A percentile compares a stretch with the other conserved stretches of the same genome.
Evolutionary conservation across 2,329 filamentous ascomycete genomes (phyloP).

Genomic region (Aspergillus phoenicis): DNA sequence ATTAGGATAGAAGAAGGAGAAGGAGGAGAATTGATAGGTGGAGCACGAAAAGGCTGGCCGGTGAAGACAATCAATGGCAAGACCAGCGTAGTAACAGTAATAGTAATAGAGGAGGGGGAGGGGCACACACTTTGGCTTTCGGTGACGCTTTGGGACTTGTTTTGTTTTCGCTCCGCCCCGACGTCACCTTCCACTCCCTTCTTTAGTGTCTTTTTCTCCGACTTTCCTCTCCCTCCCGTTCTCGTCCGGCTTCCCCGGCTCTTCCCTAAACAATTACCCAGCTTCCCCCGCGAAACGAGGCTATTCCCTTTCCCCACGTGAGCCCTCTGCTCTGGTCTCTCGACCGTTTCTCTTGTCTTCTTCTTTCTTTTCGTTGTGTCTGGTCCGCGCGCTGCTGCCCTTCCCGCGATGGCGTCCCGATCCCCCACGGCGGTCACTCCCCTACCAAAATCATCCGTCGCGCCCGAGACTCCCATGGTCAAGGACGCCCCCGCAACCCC

Average conservation of each 20-base stretch:
- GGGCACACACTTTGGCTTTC: constrained; percentile 15
- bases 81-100: no score
- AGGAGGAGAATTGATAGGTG: constrained; percentile 17
- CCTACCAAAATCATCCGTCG: constrained; percentile 44
- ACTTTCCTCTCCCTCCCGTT: constrained; percentile 13
- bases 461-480: constrained; percentile 37
- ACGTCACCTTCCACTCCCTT: constrained; percentile 33
- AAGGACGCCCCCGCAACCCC: constrained; percentile 44
- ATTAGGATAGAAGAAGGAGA: constrained; percentile 14
- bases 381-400: not conserved
- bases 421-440: constrained; percentile 42
- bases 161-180: constrained; percentile 25
- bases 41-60: constrained; percentile 24
- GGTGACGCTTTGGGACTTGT: constrained; percentile 38
- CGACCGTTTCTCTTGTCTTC: not conserved
- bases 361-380: constrained; percentile 1
- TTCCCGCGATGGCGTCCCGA: constrained; percentile 39
- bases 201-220: not conserved
- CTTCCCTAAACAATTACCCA: constrained; percentile 38
- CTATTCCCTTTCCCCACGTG: no score
- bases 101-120: constrained; percentile 25
- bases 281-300: constrained; percentile 10
- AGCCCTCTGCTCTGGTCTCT: no score
- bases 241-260: constrained; percentile 34
- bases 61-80: constrained; percentile 25